Evolutionary conservation across 108 stramenopile species (phyloP).

Genomic region (Pelagomonas calceolata): DNA sequence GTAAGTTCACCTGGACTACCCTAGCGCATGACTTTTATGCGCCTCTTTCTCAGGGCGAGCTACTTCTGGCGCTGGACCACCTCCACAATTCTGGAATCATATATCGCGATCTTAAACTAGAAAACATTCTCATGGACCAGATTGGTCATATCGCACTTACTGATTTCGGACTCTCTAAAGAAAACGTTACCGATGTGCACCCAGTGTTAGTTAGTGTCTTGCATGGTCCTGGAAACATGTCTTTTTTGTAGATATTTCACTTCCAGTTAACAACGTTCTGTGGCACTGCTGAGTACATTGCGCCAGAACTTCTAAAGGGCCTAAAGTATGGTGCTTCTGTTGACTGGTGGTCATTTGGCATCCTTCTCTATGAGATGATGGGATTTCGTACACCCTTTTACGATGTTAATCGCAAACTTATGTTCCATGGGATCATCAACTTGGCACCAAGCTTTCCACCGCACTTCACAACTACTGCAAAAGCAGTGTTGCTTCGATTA

Average conservation of each 20-base stretch:
- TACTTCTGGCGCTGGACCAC: constrained; percentile 39
- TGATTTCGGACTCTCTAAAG: constrained; percentile 47
- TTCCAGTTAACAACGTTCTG: constrained; percentile 21
- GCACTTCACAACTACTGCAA: constrained; percentile 17
- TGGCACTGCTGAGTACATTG: constrained; percentile 37
- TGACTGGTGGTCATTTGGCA: constrained; percentile 40
- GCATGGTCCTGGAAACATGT: no score
- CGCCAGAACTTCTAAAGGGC: constrained; percentile 31
- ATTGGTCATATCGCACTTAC: constrained; percentile 42
- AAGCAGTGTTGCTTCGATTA: background rate
- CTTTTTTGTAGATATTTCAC: background rate
- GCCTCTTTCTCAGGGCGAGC: constrained; percentile 23
- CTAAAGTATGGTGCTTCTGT: constrained; percentile 23
- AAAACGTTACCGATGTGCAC: constrained; percentile 14
- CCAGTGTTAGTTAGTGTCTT: background rate
- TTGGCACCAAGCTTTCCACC: constrained; percentile 19
- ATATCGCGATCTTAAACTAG: constrained; percentile 45
- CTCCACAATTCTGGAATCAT: constrained; percentile 41
- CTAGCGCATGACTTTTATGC: no score
- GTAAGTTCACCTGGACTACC: background rate
- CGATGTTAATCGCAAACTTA: constrained; percentile 34
- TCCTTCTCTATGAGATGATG: constrained; percentile 35
- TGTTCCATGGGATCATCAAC: constrained; percentile 33
- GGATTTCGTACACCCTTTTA: constrained; percentile 32
- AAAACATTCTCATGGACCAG: constrained; percentile 44